Percentiles rank a stretch among this genome's conserved stretches.
phyloP scores from a whole-genome alignment of 2,329 filamentous ascomycete genomes.

The Coniella vitis region DNA sequence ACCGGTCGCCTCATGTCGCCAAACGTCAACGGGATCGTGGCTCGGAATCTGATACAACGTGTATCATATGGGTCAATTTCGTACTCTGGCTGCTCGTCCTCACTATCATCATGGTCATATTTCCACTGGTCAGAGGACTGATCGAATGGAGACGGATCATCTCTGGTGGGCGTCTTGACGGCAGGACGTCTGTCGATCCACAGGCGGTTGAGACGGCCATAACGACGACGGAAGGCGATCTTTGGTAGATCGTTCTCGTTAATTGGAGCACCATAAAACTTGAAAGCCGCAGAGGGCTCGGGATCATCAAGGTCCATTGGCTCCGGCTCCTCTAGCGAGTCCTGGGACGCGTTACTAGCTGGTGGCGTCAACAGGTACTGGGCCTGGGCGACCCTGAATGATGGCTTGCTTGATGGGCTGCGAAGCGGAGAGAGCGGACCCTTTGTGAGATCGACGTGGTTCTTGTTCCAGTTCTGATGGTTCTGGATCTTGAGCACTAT shows the following conservation, averaged over 20 bases:
- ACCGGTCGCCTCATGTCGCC: conserved; percentile 21
- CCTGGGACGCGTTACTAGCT: conserved; percentile 43
- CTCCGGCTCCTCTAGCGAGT: conserved; percentile 32
- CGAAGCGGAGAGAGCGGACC: conserved; percentile 74
- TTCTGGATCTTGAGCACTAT: conserved; percentile 83
- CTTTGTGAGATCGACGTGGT: conserved; percentile 81
- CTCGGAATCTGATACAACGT: conserved; percentile 52
- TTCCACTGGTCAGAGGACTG: conserved; percentile 66
- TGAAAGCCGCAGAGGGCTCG: conserved; percentile 31
- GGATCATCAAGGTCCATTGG: conserved; percentile 48
- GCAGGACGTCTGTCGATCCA: conserved; percentile 82
- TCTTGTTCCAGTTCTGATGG: conserved; percentile 86
- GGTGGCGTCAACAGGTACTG: conserved; percentile 64
- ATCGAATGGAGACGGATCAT: conserved; percentile 22
- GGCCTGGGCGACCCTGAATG: conserved; percentile 66
- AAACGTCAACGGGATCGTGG: conserved; percentile 45
- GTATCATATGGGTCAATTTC: conserved; percentile 66
- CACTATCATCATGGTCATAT: conserved; percentile 79
- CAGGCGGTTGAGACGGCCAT: conserved; percentile 75
- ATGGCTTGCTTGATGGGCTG: conserved; percentile 53
- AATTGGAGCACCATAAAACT: conserved; percentile 37
- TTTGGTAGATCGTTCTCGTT: conserved; percentile 33
- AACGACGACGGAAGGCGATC: conserved; percentile 73
- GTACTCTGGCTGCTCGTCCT: conserved; percentile 70
- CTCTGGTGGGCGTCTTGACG: conserved; percentile 39